Evolutionary conservation across 2,329 filamentous ascomycete genomes (phyloP).

Genomic region (Talaromyces pinophilus): DNA sequence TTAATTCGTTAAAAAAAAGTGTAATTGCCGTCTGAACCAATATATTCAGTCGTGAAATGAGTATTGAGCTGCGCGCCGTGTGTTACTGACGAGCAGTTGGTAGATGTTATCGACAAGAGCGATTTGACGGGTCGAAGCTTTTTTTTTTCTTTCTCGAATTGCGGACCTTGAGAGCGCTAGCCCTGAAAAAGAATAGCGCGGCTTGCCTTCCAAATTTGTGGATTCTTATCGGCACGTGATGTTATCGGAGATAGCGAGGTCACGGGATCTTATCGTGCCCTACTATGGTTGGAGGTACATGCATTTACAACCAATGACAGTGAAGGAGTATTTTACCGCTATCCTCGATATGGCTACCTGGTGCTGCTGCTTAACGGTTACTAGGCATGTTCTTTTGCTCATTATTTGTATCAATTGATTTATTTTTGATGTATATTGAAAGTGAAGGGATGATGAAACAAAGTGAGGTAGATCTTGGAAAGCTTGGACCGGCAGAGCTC

Average conservation of each 20-base stretch:
- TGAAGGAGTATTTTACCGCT: no score
- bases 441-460: no score
- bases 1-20: neutral
- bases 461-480: no score
- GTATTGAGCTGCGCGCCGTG: constrained; percentile 11
- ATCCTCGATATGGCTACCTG: no score
- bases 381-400: no score
- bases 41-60: neutral
- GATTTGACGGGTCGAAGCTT: constrained; percentile 37
- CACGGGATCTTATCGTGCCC: constrained; percentile 30
- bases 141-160: constrained; percentile 39
- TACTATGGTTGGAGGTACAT: constrained; percentile 2
- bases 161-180: constrained; percentile 43
- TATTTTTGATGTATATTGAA: no score
- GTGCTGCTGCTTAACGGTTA: no score
- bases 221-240: constrained; percentile 30
- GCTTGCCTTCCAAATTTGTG: constrained; percentile 26
- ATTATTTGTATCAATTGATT: no score
- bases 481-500: no score
- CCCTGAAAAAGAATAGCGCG: constrained; percentile 29
- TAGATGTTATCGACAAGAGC: constrained; percentile 34
- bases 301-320: neutral
- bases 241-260: constrained; percentile 26
- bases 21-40: neutral
- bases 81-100: constrained; percentile 21